A percentile compares a stretch with the other conserved stretches of the same genome.
Evolutionary conservation across 768 basidiomycete species (phyloP).

Genomic region (Termitomyces heimii): DNA sequence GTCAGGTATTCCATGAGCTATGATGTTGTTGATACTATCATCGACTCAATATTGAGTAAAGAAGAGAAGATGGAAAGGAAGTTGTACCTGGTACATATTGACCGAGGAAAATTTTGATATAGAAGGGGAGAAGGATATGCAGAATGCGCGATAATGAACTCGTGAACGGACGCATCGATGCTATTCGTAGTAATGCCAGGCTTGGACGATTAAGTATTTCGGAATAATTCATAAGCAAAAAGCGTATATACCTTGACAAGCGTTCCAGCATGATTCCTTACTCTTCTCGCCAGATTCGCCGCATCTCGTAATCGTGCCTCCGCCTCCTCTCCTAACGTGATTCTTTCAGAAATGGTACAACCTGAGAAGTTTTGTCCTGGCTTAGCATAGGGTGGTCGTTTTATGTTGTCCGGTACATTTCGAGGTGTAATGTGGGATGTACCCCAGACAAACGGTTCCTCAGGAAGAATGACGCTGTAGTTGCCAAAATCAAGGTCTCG

Average conservation of each 20-base stretch:
- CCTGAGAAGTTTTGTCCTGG: slow-evolving; percentile 4
- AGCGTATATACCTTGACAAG: slow-evolving; percentile 42
- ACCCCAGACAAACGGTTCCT: slow-evolving; percentile 60
- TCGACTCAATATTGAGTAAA: slow-evolving; percentile 35
- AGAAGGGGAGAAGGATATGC: slow-evolving; percentile 87
- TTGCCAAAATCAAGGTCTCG: slow-evolving; percentile 36
- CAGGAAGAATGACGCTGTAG: slow-evolving; percentile 59
- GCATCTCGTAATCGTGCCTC: slow-evolving; percentile 49
- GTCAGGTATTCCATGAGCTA: slow-evolving; percentile 89
- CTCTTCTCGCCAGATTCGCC: slow-evolving; percentile 48
- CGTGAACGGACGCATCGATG: slow-evolving; percentile 70
- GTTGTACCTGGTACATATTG: slow-evolving; percentile 63
- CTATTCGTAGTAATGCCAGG: slow-evolving; percentile 66
- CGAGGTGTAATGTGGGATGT: slow-evolving; percentile 55
- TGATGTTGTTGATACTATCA: slow-evolving; percentile 80
- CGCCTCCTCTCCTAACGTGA: slow-evolving; percentile 47
- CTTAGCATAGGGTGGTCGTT: slow-evolving; percentile 49
- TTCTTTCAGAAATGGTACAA: slow-evolving; percentile 17
- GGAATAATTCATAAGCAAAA: not conserved
- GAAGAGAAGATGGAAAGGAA: not conserved
- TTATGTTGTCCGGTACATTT: slow-evolving; percentile 50
- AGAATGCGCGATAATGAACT: slow-evolving; percentile 55
- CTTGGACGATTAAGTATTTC: slow-evolving; percentile 26
- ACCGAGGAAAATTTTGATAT: slow-evolving; percentile 71
- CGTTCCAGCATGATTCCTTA: slow-evolving; percentile 47